phyloP scores from a whole-genome alignment of 495 filamentous ascomycete genomes.

The Penicillium daleae region DNA sequence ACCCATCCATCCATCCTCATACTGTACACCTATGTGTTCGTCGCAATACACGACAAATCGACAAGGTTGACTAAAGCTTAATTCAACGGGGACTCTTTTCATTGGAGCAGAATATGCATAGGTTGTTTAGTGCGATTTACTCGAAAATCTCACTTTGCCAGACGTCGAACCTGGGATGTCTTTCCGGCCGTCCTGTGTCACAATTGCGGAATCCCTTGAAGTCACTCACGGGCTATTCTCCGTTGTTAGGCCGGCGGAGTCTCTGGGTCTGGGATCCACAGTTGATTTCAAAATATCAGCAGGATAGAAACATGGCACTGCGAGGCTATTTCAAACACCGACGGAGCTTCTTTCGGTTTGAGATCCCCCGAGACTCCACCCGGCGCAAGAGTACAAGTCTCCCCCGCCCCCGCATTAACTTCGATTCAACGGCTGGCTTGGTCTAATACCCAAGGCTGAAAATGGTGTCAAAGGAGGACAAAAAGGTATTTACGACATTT shows the following conservation, averaged over 20 bases:
- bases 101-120: not conserved
- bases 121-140: not conserved
- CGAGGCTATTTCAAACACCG: not conserved
- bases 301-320: not conserved
- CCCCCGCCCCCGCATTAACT: not conserved
- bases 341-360: not conserved
- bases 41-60: not conserved
- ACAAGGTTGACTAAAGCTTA: not conserved
- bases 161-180: not conserved
- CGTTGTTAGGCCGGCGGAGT: not conserved
- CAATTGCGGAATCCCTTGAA: not conserved
- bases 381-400: not conserved
- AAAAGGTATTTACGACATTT: not conserved
- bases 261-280: not conserved
- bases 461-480: not conserved
- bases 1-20: not conserved
- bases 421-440: not conserved
- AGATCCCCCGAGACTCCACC: constrained; percentile 2
- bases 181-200: not conserved
- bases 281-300: not conserved
- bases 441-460: not conserved
- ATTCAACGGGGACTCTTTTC: not conserved
- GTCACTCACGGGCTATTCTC: too few relatives aligned
- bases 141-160: not conserved
- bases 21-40: not conserved